phyloP scores from a whole-genome alignment of 345 rosid species.

The Melaleuca alternifolia region DNA sequence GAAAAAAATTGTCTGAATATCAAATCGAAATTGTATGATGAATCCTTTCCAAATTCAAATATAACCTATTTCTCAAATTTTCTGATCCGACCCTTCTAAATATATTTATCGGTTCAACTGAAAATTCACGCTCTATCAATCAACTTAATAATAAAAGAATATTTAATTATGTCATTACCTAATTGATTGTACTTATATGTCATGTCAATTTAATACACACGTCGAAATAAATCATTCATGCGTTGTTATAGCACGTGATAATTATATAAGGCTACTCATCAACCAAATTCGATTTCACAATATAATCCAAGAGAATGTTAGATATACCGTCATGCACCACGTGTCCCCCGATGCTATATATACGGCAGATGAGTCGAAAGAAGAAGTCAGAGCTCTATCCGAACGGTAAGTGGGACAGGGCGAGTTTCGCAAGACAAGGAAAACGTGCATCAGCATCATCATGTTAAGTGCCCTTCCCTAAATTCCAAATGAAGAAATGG shows the following conservation, averaged over 20 bases:
- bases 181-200: background rate
- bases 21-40: background rate
- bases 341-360: background rate
- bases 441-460: background rate
- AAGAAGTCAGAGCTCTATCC: background rate
- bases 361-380: background rate
- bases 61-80: background rate
- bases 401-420: background rate
- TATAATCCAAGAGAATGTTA: background rate
- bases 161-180: background rate
- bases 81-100: background rate
- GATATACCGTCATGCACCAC: background rate
- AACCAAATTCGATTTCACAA: background rate
- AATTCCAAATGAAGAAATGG: background rate
- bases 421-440: background rate
- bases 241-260: background rate
- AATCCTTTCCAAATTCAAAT: background rate
- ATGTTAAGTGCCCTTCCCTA: background rate
- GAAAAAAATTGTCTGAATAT: background rate
- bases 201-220: fast-evolving
- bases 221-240: background rate
- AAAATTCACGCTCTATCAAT: background rate
- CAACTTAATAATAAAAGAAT: background rate
- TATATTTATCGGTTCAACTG: background rate
- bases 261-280: background rate